Percentiles rank a stretch among this genome's conserved stretches.
These are phyloP conservation scores for Tolypocladium cylindrosporum DNA, from an alignment of 2,329 filamentous ascomycete species.

Conservation along the genomic window DNA sequence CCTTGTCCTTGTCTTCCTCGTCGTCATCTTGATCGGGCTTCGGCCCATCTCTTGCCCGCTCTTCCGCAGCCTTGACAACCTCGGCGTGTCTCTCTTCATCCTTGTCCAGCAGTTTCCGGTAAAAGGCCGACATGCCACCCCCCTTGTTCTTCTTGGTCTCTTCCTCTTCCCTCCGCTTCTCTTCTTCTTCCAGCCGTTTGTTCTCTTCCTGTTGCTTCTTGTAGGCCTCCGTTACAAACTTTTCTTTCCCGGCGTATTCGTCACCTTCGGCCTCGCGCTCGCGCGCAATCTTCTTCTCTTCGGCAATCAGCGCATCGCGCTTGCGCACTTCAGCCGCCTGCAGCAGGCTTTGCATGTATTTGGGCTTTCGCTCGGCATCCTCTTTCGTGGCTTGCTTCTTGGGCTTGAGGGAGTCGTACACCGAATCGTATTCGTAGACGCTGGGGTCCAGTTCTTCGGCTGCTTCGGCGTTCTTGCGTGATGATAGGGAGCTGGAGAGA, in stretches of 20 bases:
- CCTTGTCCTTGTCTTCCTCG: slow-evolving; percentile 40
- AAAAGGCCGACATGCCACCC: slow-evolving; percentile 70
- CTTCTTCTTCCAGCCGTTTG: slow-evolving; percentile 58
- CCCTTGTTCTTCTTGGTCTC: slow-evolving; percentile 52
- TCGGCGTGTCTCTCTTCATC: slow-evolving; percentile 62
- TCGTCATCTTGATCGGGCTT: slow-evolving; percentile 15
- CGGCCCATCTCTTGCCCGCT: slow-evolving; percentile 32
- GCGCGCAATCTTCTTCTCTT: slow-evolving; percentile 69
- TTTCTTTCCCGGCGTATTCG: slow-evolving; percentile 72
- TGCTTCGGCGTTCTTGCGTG: slow-evolving; percentile 52
- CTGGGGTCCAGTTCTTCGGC: slow-evolving; percentile 60
- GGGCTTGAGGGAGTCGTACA: slow-evolving; percentile 68
- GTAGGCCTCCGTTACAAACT: slow-evolving; percentile 77
- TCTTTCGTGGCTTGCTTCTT: slow-evolving; percentile 47
- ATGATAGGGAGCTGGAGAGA: slow-evolving; percentile 53
- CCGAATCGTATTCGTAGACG: slow-evolving; percentile 78
- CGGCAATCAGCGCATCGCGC: slow-evolving; percentile 66
- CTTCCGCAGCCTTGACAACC: slow-evolving; percentile 56
- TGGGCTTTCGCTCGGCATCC: slow-evolving; percentile 53
- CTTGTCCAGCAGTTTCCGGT: slow-evolving; percentile 61
- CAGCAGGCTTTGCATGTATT: slow-evolving; percentile 69
- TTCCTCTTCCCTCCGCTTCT: slow-evolving; percentile 53
- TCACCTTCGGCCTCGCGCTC: slow-evolving; percentile 75
- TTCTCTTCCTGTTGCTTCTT: slow-evolving; percentile 74
- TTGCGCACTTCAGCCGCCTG: slow-evolving; percentile 67